phyloP scores from a whole-genome alignment of 345 rosid genomes.

The Physaria fendleri region DNA sequence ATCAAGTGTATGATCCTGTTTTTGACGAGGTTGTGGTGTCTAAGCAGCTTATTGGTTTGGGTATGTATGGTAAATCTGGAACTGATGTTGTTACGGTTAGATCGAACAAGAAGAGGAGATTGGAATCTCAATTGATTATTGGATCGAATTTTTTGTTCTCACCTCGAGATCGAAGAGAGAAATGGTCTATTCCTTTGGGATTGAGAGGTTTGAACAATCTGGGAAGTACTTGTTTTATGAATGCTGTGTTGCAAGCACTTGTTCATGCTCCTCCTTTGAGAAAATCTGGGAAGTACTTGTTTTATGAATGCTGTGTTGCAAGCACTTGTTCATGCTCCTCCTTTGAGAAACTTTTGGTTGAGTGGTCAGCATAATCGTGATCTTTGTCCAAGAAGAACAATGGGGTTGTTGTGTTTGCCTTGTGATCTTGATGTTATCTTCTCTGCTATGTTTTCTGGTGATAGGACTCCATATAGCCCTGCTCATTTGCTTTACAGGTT shows the following conservation, averaged over 20 bases:
- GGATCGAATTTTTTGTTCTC: constrained; percentile 40
- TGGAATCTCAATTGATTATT: constrained; percentile 43
- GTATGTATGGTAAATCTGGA: constrained; percentile 32
- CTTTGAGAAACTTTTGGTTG: constrained; percentile 67
- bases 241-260: too few species aligned
- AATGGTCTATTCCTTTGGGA: constrained; percentile 65
- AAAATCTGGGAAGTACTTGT: constrained; percentile 79
- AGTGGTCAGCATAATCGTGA: constrained; percentile 62
- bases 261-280: too few species aligned
- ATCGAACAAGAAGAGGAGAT: constrained; percentile 57
- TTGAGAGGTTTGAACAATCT: constrained; percentile 80
- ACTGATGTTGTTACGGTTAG: constrained; percentile 35
- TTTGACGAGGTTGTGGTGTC: constrained; percentile 64
- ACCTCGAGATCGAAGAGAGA: constrained; percentile 51
- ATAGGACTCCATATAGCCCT: constrained; percentile 70
- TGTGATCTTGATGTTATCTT: constrained; percentile 64
- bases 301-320: constrained; percentile 94
- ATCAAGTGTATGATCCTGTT: constrained; percentile 84
- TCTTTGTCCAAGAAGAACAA: constrained; percentile 40
- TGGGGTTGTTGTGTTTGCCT: constrained; percentile 54
- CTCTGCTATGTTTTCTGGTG: constrained; percentile 75
- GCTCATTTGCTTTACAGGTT: constrained; percentile 90
- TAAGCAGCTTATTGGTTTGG: constrained; percentile 38
- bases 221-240: too few species aligned
- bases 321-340: constrained; percentile 83